Evolutionary conservation across 139 green algal species (phyloP).

Genomic region (Pleodorina starrii): DNA sequence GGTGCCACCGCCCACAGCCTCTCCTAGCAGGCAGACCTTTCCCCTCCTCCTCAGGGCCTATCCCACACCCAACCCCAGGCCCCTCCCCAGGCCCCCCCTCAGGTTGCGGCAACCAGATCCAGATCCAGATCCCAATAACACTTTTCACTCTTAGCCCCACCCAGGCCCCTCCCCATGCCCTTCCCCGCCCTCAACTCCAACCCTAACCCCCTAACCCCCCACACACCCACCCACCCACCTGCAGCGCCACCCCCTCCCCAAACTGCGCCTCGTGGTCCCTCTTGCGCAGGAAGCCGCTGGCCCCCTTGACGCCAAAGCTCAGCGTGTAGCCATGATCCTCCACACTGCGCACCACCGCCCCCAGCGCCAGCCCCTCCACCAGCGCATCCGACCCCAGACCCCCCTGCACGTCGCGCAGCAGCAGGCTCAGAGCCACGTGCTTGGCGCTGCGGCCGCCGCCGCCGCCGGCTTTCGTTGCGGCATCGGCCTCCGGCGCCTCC

Average conservation of each 20-base stretch:
- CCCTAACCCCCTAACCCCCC: neutral
- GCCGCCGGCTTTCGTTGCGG: neutral
- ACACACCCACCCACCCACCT: neutral
- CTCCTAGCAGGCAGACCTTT: too few relatives aligned
- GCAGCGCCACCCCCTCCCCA: slow-evolving; percentile 46
- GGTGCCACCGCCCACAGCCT: too few relatives aligned
- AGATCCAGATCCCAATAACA: too few relatives aligned
- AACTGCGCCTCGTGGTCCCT: slow-evolving; percentile 55
- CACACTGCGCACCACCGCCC: slow-evolving; percentile 50
- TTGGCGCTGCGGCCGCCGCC: slow-evolving; percentile 58
- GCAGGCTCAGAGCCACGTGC: slow-evolving; percentile 68
- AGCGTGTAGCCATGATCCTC: slow-evolving; percentile 95
- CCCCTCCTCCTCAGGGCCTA: too few relatives aligned
- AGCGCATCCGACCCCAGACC: slow-evolving; percentile 33
- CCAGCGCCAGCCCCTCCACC: slow-evolving; percentile 12
- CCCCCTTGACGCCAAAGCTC: slow-evolving; percentile 85
- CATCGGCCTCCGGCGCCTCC: neutral
- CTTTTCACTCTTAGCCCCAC: too few relatives aligned
- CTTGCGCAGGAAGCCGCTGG: slow-evolving; percentile 74
- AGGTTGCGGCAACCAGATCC: too few relatives aligned
- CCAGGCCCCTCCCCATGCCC: neutral
- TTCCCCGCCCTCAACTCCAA: too few relatives aligned
- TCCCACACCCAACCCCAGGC: too few relatives aligned
- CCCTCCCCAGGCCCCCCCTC: too few relatives aligned
- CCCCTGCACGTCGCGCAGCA: slow-evolving; percentile 46